These are phyloP conservation scores for Blumeria graminis DNA, from an alignment of 2,329 filamentous ascomycete genomes.

Conservation along the genomic window DNA sequence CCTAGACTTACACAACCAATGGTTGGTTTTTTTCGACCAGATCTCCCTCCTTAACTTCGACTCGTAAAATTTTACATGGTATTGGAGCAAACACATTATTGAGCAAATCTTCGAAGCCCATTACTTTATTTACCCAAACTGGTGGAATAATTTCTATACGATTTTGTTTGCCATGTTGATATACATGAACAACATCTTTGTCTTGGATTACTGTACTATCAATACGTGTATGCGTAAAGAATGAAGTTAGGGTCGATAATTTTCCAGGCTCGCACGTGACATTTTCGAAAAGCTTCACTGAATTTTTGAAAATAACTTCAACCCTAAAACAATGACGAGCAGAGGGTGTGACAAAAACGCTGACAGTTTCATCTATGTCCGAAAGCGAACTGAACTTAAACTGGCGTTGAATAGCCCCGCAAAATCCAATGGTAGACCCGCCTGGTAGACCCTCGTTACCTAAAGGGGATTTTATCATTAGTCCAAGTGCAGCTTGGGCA, in stretches of 20 bases:
- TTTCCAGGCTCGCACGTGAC: constrained; percentile 23
- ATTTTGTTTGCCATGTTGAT: constrained; percentile 41
- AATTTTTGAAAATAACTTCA: constrained; percentile 23
- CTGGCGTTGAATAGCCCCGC: constrained; percentile 8
- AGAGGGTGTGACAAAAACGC: constrained; percentile 13
- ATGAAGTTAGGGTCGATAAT: constrained; percentile 33
- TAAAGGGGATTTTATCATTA: constrained; percentile 29
- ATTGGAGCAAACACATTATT: constrained; percentile 82
- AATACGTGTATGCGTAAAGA: constrained; percentile 61
- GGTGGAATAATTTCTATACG: constrained; percentile 35
- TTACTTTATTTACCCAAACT: constrained; percentile 64
- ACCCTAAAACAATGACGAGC: constrained; percentile 17
- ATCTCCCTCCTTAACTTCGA: constrained; percentile 67
- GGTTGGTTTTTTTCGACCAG: constrained; percentile 64
- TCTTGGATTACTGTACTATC: constrained; percentile 52
- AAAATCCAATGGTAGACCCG: constrained; percentile 26
- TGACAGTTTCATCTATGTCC: constrained; percentile 4
- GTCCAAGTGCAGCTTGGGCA: constrained; percentile 63
- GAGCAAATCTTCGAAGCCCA: constrained; percentile 56
- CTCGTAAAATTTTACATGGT: constrained; percentile 87
- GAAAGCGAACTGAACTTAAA: constrained; percentile 10
- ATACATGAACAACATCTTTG: constrained; percentile 43
- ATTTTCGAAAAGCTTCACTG: constrained; percentile 15
- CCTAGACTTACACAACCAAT: constrained; percentile 45
- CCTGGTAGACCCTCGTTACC: constrained; percentile 18